These are phyloP conservation scores for Linderina pennispora DNA, from an alignment of 192 early-diverging fungal genomes.

Conservation along the genomic window DNA sequence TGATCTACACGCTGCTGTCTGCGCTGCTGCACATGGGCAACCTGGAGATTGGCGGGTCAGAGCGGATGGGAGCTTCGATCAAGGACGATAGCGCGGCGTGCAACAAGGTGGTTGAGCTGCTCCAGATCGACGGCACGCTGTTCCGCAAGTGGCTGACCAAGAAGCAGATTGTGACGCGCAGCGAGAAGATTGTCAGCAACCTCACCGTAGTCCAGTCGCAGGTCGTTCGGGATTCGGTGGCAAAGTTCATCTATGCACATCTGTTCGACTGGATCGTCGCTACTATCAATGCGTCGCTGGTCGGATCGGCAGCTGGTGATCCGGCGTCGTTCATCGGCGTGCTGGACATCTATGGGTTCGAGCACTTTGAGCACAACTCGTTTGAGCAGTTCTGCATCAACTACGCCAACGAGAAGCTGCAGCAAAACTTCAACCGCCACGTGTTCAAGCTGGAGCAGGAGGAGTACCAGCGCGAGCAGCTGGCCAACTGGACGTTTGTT, in stretches of 20 bases:
- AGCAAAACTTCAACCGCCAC: conserved; percentile 98
- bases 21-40: conserved; percentile 94
- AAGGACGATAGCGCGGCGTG: conserved; percentile 74
- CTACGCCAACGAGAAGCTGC: conserved; percentile 96
- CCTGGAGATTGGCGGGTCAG: conserved; percentile 74
- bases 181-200: conserved; percentile 86
- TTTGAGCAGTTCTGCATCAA: conserved; percentile 99
- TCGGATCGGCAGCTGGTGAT: conserved; percentile 14
- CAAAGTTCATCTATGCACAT: conserved; percentile 94
- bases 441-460: conserved; percentile 99
- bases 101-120: conserved; percentile 57
- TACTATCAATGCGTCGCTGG: conserved; percentile 79
- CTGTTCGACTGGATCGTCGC: conserved; percentile 96
- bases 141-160: conserved; percentile 95
- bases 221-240: conserved; percentile 85
- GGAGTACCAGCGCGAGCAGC: conserved; percentile 93
- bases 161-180: conserved; percentile 85
- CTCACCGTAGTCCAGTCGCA: conserved; percentile 67
- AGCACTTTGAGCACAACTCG: conserved; percentile 99
- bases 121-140: conserved; percentile 70
- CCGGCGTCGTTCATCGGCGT: conserved; percentile 88
- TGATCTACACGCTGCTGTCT: conserved; percentile 86
- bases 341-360: conserved; percentile 98
- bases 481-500: conserved; percentile 93
- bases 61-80: conserved; percentile 60